Evolutionary conservation across 75 land plant species (phyloP), one percentile per base, ranked within the genome.

Genomic region (Sequoia sempervirens): DNA sequence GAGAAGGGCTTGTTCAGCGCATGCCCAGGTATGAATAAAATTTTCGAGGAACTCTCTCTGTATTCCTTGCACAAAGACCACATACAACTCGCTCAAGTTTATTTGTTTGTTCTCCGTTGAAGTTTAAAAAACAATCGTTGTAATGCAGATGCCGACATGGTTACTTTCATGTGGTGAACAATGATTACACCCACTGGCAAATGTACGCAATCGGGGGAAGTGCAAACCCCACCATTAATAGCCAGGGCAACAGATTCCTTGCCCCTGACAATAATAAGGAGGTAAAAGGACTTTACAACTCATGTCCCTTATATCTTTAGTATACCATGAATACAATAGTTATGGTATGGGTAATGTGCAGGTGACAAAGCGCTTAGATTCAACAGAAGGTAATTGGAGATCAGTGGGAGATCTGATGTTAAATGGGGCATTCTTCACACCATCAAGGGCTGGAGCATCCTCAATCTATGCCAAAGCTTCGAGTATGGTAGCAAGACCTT

Each of bases 121-220:
- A 11, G 11, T 2, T 47, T 47, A 83, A 50, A 9, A 34, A 4
- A 20, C 1, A 13, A 47, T 20, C 23, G 14, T 8, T 3, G 8
- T 23, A 32, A 83, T 84, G 69, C 92, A 91, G 98, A 83, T 95
- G 99, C 84, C 89, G 97, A 54, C 91, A 89, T 83, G 98, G 98
- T 15, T 91, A 93, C 75, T 93, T 95, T 87, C 98, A 96, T 82
- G 95, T 96, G 12, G 93, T 96, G 83, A 96, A 96, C 91, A 96
- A 96, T 80, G 92, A 94, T 82, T 96, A 96, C 85, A 90, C 90
- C 26, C 94, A 91, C 89, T 94, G 96, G 98, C 92, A 89, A 85
- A 96, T 96, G 98, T 96, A 96, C 84, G 96, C 98, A 45, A 92
- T 96, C 45, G 97, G 98, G 70, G 98, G 98, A 54, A 96, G 98